Evolutionary conservation across 805 yeast genomes (phyloP), one percentile per base, ranked within the genome.

Genomic region (Lipomyces yamadae): DNA sequence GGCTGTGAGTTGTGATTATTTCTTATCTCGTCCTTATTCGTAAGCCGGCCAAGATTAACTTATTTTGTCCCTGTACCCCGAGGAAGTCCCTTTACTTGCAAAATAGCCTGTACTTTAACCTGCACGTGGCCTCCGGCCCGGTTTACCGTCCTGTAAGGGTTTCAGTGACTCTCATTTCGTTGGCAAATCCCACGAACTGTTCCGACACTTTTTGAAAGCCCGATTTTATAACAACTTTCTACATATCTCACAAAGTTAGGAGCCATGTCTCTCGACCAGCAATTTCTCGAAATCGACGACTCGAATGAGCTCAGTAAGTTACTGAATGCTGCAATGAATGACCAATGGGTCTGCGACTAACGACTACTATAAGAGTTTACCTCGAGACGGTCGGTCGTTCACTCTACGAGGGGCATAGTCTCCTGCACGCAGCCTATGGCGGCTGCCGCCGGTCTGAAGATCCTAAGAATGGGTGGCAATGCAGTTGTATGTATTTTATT

Each of bases 391-490:
- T 89, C 94, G 0, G 88, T 87, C 0, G 94, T 89, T 4, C 88
- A 88, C 75, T 88, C 93, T 2, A 79, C 86, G 24, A 85, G 84
- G 73, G 95, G 93, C 1, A 85, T 90, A 59, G 92, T 89, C 1
- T 83, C 91, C 1, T 86, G 92, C 1, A 81, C 93, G 0, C 95
- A 91, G 77, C 91, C 94, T 2, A 77, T 88, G 60, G 96, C 95
- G 42, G 85, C 86, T 61, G 86, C 90, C 0, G 94, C 92, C 0
- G 93, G 92, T 2, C 76, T 88, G 39, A 82, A 83, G 74, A 84
- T 90, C 45, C 81, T 90, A 35, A 86, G 84, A 32, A 78, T 80
- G 67, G 95, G 96, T 2, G 95, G 96, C 3, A 90, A 90, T 67
- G 82, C 78, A 18, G 80, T 76, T 54, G 70, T 67, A 64, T 30